Evolutionary conservation across 768 basidiomycete species (phyloP).

Genomic region (Hirschioporus abietinus): DNA sequence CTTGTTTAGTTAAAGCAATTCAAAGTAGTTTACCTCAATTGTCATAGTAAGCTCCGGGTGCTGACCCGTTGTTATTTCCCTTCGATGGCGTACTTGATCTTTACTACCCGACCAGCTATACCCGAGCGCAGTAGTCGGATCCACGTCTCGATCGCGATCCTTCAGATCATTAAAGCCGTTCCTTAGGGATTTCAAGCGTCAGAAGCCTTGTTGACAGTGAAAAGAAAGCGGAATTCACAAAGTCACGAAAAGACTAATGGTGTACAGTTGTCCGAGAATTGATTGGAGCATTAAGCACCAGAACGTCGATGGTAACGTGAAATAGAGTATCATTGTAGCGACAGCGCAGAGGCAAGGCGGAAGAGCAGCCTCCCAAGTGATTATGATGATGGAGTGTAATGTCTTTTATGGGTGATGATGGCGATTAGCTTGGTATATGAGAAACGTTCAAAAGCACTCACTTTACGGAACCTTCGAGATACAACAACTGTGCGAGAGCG

Average conservation of each 20-base stretch:
- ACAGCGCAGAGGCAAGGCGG: conserved; percentile 23
- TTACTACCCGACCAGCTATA: neutral
- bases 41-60: neutral
- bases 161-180: neutral
- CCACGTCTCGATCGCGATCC: neutral
- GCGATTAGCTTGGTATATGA: neutral
- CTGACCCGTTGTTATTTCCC: neutral
- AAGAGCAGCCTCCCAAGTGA: conserved; percentile 25
- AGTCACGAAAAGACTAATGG: conserved; percentile 24
- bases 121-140: neutral
- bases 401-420: neutral
- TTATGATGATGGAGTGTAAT: conserved; percentile 10
- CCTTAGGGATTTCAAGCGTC: neutral
- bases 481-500: conserved; percentile 16
- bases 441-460: conserved; percentile 1
- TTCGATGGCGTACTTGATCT: neutral
- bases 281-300: conserved; percentile 23
- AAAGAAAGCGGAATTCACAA: conserved; percentile 15
- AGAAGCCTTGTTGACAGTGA: neutral
- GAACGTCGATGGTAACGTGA: conserved; percentile 15
- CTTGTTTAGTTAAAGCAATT: neutral
- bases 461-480: conserved; percentile 18
- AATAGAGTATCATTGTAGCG: conserved; percentile 16
- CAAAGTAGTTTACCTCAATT: neutral
- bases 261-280: conserved; percentile 24